These are phyloP conservation scores for Alnus glutinosa DNA, from an alignment of 306 rosid species.

Conservation along the genomic window DNA sequence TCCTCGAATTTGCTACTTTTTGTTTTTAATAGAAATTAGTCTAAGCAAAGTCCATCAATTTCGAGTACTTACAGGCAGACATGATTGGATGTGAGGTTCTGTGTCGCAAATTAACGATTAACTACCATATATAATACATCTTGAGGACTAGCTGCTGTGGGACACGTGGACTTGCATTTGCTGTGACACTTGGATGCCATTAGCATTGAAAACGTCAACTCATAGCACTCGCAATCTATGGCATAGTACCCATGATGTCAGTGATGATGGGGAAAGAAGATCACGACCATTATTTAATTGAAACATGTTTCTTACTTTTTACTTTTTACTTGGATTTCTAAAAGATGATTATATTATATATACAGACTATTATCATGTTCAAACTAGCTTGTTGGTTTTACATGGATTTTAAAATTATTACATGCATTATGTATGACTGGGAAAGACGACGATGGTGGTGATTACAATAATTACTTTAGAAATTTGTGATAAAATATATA, in stretches of 20 bases:
- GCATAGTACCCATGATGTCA: constrained; percentile 23
- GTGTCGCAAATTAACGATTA: neutral
- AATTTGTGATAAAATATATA: too few species aligned
- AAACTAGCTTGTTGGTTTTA: constrained; percentile 6
- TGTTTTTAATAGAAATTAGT: neutral
- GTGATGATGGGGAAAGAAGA: constrained; percentile 11
- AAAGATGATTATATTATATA: neutral
- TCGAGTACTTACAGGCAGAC: neutral
- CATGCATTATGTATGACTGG: constrained; percentile 2
- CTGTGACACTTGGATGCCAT: constrained; percentile 35
- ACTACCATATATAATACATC: too few species aligned
- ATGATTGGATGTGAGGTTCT: neutral
- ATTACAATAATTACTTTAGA: too few species aligned
- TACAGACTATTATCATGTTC: constrained; percentile 13
- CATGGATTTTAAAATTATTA: neutral
- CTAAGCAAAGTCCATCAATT: constrained; percentile 4
- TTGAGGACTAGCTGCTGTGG: neutral
- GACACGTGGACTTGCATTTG: constrained; percentile 5
- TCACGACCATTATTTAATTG: constrained; percentile 12
- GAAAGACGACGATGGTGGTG: neutral
- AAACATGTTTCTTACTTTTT: neutral
- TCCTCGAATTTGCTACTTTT: neutral
- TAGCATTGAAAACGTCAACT: constrained; percentile 42
- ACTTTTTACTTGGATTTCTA: constrained; percentile 23
- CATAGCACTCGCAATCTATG: constrained; percentile 28